Conservation (phyloP, 495 filamentous ascomycete genomes). For the Tirmania nivea region DNA sequence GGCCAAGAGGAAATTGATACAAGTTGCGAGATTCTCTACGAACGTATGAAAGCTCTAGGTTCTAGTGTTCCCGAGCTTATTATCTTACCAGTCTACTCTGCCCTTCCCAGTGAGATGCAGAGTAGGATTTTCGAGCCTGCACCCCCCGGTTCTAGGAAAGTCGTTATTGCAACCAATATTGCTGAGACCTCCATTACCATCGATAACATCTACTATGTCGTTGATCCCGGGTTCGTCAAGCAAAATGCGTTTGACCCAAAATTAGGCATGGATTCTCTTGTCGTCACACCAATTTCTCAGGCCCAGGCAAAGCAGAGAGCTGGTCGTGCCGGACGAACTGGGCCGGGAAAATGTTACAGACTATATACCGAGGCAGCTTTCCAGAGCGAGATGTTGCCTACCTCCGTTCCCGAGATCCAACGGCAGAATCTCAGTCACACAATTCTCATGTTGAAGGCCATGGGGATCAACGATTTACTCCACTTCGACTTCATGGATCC, state of each 20-base stretch:
- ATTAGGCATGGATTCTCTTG: slow-evolving; percentile 87
- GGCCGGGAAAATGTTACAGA: slow-evolving; percentile 88
- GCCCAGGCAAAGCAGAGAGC: slow-evolving; percentile 90
- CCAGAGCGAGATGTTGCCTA: slow-evolving; percentile 92
- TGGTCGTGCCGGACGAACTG: slow-evolving; percentile 81
- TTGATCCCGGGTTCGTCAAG: slow-evolving; percentile 95
- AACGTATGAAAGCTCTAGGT: slow-evolving; percentile 90
- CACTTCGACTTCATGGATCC: slow-evolving; percentile 99
- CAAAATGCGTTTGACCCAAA: slow-evolving; percentile 95
- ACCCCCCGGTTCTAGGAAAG: slow-evolving; percentile 70
- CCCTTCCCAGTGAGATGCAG: slow-evolving; percentile 82
- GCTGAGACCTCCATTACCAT: slow-evolving; percentile 96
- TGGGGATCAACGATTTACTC: slow-evolving; percentile 95
- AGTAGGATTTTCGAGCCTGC: slow-evolving; percentile 86
- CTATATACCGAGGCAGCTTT: slow-evolving; percentile 92
- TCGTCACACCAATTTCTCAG: slow-evolving; percentile 88
- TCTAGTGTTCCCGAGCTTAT: slow-evolving; percentile 77
- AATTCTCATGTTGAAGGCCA: slow-evolving; percentile 96
- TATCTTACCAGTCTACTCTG: slow-evolving; percentile 86
- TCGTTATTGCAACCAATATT: slow-evolving; percentile 97
- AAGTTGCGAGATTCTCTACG: slow-evolving; percentile 71
- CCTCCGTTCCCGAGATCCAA: slow-evolving; percentile 89
- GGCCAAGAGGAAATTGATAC: slow-evolving; percentile 98
- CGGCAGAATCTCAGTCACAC: slow-evolving; percentile 83
- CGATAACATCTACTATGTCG: slow-evolving; percentile 89